Evolutionary conservation across 257 asterid genomes (phyloP), one percentile per base, ranked within the genome.

Genomic region (Plantago elongata): DNA sequence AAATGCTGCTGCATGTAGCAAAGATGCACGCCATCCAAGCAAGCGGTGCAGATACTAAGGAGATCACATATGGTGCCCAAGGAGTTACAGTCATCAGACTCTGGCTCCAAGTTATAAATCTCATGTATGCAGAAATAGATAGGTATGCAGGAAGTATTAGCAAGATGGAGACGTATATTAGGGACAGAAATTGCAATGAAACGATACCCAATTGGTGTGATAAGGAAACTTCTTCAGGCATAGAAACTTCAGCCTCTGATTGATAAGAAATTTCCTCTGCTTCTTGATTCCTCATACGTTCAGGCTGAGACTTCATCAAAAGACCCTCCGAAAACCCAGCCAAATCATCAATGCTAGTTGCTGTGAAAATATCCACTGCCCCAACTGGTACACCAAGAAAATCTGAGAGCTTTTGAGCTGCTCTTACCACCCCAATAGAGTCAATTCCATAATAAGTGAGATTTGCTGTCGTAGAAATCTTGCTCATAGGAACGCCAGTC

Each of bases 351-450:
- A 89, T 86, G 76, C 87, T 81, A 37, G 94, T 84, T 37, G 97
- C 94, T 13, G 94, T 86, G 76, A 89, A 89, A 49, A 89, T 89
- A 72, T 89, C 97, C 3, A 86, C 88, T 45, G 97, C 97, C 6
- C 97, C 94, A 27, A 89, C 95, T 11, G 88, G 95, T 4, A 75
- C 84, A 48, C 88, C 89, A 0, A 89, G 91, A 76, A 84, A 89
- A 65, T 84, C 89, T 0, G 95, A 84, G 49, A 89, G 94, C 81
- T 84, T 89, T 66, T 89, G 97, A 67, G 97, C 95, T 57, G 97
- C 95, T 76, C 94, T 74, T 37, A 86, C 97, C 47, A 89, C 97
- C n/a, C 97, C 97, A 65, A 89, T 89, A 16, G 97, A 89, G 75
- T 89, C 95, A 55, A 89, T 82, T 46, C 97, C 97, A 64, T 89